phyloP scores from a whole-genome alignment of 805 yeast genomes.

The Kodamaea hsintzibuensis region DNA sequence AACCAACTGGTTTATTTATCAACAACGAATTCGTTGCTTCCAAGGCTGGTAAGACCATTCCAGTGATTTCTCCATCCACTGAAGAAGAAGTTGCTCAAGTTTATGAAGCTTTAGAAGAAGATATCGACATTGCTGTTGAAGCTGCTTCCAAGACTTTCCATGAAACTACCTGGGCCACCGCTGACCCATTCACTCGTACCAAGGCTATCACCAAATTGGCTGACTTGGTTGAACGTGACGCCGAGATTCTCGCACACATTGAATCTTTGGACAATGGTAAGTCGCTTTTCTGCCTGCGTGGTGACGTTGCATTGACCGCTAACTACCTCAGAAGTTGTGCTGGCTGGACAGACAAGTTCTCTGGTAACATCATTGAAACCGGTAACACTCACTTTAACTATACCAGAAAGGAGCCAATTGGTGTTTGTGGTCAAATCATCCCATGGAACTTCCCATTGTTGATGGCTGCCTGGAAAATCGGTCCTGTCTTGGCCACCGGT shows the following conservation, averaged over 20 bases:
- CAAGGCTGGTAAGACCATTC: slow-evolving; percentile 55
- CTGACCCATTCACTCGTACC: slow-evolving; percentile 70
- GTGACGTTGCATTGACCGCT: slow-evolving; percentile 72
- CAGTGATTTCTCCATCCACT: slow-evolving; percentile 65
- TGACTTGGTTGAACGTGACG: slow-evolving; percentile 69
- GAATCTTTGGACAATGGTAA: slow-evolving; percentile 92
- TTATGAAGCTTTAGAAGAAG: slow-evolving; percentile 75
- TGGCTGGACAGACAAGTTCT: slow-evolving; percentile 88
- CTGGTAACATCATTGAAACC: slow-evolving; percentile 74
- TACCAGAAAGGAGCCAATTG: slow-evolving; percentile 86
- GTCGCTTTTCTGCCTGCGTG: slow-evolving; percentile 65
- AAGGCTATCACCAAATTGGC: slow-evolving; percentile 69
- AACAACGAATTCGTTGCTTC: slow-evolving; percentile 77
- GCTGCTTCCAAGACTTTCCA: slow-evolving; percentile 79
- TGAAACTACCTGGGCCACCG: slow-evolving; percentile 62
- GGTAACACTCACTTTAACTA: slow-evolving; percentile 72
- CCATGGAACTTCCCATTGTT: slow-evolving; percentile 97
- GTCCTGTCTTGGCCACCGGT: slow-evolving; percentile 91
- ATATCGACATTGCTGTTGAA: slow-evolving; percentile 80
- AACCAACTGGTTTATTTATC: slow-evolving; percentile 88
- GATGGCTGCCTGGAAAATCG: slow-evolving; percentile 94
- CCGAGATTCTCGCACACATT: slow-evolving; percentile 71
- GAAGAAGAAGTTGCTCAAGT: slow-evolving; percentile 69
- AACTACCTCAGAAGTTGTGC: slow-evolving; percentile 80
- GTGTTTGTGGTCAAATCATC: slow-evolving; percentile 93